Evolutionary conservation across 768 basidiomycete genomes (phyloP), one percentile per base, ranked within the genome.

Genomic region (Leccinellum rugosiceps): DNA sequence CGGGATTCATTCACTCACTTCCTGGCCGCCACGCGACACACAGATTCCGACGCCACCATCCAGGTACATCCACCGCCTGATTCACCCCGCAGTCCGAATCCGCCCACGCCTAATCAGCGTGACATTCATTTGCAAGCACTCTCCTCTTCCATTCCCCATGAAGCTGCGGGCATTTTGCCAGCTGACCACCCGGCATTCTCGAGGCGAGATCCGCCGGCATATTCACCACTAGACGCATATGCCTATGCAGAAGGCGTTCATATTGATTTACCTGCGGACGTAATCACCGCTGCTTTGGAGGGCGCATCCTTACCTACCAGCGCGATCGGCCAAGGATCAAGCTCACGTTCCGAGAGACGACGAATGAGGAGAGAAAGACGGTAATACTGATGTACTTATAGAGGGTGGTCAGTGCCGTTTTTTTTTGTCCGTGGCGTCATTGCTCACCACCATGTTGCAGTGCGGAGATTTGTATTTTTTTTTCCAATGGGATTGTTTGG

Each of bases 251-350:
- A 92, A 43, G 94, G 94, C 30, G 91, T 96, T n/a, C 90, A 91
- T 52, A 86, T 95, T 49, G 92, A 97, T 73, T 77, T 97, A 32
- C 94, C 94, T 25, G 92, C 94, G 32, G 94, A 97, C 63, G 83
- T 96, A 56, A 94, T 97, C 64, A 83, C 91, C 23, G 91, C 92
- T 48, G 92, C 94, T 8, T 74, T 97, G 63, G 94, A 94, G 73
- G 88, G 88, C 8, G 79, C 77, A 45, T 71, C 81, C 15, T 75
- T 90, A 32, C 88, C 90, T n/a, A 63, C 79, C 9, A 81, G 77
- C 57, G 75, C 82, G 3, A 75, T 88, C 35, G 83, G 84, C 7
- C 81, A 81, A 63, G 75, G 76, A 10, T 65, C 67, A 34, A 75
- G 74, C 59, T 74, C 76, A 31, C 74, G 79, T 48, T 78, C 82